phyloP scores from a whole-genome alignment of 2,329 filamentous ascomycete genomes.

The Endocalyx cinctus region DNA sequence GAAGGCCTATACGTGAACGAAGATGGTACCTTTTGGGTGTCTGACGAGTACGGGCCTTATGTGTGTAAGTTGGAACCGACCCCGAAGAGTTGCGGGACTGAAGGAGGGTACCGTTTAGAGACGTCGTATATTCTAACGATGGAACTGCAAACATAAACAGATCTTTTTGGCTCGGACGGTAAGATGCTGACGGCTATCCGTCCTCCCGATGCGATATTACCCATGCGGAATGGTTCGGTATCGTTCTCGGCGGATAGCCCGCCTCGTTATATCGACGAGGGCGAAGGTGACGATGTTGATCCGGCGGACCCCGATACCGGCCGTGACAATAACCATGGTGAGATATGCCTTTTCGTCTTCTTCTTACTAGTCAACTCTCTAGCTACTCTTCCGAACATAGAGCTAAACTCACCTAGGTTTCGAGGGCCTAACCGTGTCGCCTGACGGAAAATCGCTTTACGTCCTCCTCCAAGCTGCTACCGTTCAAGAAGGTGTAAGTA shows the following conservation, averaged over 20 bases:
- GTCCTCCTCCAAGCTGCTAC: slow-evolving; percentile 62
- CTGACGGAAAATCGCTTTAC: slow-evolving; percentile 60
- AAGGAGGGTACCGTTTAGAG: no score
- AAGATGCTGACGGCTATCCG: slow-evolving; percentile 59
- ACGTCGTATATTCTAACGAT: slow-evolving; percentile 4
- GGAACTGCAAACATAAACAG: no score
- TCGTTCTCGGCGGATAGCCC: slow-evolving; percentile 62
- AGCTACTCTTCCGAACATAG: no score
- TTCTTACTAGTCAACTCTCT: no score
- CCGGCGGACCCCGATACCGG: slow-evolving; percentile 58
- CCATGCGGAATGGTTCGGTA: slow-evolving; percentile 54
- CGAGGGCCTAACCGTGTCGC: slow-evolving; percentile 61
- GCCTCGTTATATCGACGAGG: slow-evolving; percentile 49
- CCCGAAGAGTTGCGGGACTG: no score
- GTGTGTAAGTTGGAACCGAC: slow-evolving; percentile 47
- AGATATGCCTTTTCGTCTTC: no score
- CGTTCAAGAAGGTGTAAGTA: slow-evolving; percentile 53
- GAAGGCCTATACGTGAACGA: slow-evolving; percentile 61
- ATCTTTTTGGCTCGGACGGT: slow-evolving; percentile 49
- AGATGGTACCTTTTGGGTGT: slow-evolving; percentile 63
- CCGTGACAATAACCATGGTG: slow-evolving; percentile 64
- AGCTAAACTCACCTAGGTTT: no score
- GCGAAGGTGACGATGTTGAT: slow-evolving; percentile 33
- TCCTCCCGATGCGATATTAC: slow-evolving; percentile 61
- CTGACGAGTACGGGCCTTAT: slow-evolving; percentile 68